Base-by-base conservation (phyloP, 2,329 filamentous ascomycete genomes). In the Penicillium thymicola region DNA sequence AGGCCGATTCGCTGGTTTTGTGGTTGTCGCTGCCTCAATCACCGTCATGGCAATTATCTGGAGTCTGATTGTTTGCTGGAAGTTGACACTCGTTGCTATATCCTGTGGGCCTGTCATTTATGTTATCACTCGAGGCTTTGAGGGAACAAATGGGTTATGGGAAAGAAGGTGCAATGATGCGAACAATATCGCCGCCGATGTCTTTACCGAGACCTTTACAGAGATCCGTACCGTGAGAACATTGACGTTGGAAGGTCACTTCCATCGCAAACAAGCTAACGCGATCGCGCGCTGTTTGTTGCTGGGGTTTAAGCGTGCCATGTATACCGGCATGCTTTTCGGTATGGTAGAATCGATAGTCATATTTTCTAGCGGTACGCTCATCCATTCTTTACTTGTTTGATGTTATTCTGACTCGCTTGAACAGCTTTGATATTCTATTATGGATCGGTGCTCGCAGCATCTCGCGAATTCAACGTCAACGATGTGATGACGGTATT, bases 141-240 rank as follows among this genome's bases (percentile, higher is more conserved):
- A 89, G 0, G 69, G 75, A 2, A 78, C 89, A 10, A 89, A 85
- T 63, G 82, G 82, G 10, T 84, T 81, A 50, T 96, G 90, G 89
- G 92, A 97, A 67, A 73, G 75, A 1, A 80, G 78, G 25, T 87
- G 85, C 58, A 89, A 89, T 64, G 76, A 84, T 38, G 85, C 85
- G 0, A 82, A 84, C 1, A 82, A 86, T 41, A 72, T 77, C 0
- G 80, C 86, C 0, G 84, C 82, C 13, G 78, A 83, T 16, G 79
- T 92, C 30, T 83, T 93, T 46, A 83, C 82, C 0, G 92, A 97
- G 67, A 87, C 89, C 0, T 88, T 96, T 59, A 79, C 84, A 43
- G 91, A 91, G 66, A 89, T 97, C 66, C 84, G 86, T 36, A 89
- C 92, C 0, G 88, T 97, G 10, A 82, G 89, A 23, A 84, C 88